Evolutionary conservation across 495 filamentous ascomycete genomes (phyloP), one percentile per base, ranked within the genome.

Genomic region (Penicillium lagena): DNA sequence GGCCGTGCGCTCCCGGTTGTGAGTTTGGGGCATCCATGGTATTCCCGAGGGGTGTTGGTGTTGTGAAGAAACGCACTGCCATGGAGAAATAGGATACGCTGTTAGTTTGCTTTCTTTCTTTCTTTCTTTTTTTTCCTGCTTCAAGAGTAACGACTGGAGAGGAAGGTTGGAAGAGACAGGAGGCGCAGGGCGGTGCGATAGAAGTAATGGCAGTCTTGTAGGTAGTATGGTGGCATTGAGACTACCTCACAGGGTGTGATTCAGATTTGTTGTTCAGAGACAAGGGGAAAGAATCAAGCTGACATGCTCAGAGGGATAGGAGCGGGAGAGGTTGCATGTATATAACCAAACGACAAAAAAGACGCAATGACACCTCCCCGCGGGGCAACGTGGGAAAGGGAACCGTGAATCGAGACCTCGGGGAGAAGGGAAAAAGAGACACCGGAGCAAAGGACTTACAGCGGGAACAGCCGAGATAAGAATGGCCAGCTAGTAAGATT

Each of bases 201-300:
- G 75, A 94, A 94, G 65, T 91, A 93, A 62, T 93, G 88, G 59
- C 86, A 94, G 62, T 94, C 86, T 75, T 93, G 85, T 38, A 85
- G 72, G 64, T 71, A 94, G 63, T 89, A 93, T 49, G 76, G 67
- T 70, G 87, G 87, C 86, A 91, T 93, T 56, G 62, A 58, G 49
- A 47, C 56, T 62, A 64, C 49, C 51, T 55, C 59, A 62, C 60
- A 46, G 50, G 42, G 31, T 43, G 12, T 14, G 35, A 44, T 12
- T 22, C 14, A 11, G 15, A 22, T 22, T 22, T 22, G 22, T 0
- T 22, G 2, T 22, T 22, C 22, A 22, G 11, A 42, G 15, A 37
- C 27, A 33, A 11, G 27, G 38, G 17, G 17, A 8, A 29, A 17
- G 29, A 40, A 29, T 9, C 17, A 22, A 36, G 33, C 8, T 12